A percentile compares a stretch with the other conserved stretches of the same genome.
Evolutionary conservation across 805 yeast genomes (phyloP).

Genomic region (Ogataea ganodermae): DNA sequence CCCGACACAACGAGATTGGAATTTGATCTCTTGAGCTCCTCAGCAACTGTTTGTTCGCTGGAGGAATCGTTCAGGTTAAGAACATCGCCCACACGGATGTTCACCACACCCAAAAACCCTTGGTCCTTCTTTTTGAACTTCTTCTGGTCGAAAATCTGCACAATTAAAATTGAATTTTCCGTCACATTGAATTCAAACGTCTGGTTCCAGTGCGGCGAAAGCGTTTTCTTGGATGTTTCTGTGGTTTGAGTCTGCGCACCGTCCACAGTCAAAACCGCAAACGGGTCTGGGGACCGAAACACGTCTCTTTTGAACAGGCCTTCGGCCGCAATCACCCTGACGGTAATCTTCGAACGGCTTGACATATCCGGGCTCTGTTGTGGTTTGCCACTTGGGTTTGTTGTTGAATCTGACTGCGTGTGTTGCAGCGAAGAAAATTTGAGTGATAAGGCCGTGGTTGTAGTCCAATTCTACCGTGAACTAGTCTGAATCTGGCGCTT

Average conservation of each 20-base stretch:
- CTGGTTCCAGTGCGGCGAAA: conserved; percentile 98
- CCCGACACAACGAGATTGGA: conserved; percentile 94
- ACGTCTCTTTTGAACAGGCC: conserved; percentile 94
- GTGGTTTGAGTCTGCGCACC: conserved; percentile 96
- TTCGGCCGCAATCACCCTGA: conserved; percentile 91
- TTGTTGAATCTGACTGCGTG: no score
- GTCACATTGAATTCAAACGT: conserved; percentile 73
- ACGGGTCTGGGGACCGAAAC: conserved; percentile 95
- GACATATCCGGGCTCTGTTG: conserved; percentile 9
- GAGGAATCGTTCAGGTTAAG: conserved; percentile 57
- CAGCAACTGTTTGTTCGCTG: conserved; percentile 84
- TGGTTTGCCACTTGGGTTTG: neutral
- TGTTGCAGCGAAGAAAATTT: no score
- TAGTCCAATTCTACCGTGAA: neutral
- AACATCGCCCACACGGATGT: conserved; percentile 85
- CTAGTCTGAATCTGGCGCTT: neutral
- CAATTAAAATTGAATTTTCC: conserved; percentile 82
- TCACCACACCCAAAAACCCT: conserved; percentile 96
- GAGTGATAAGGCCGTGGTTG: no score
- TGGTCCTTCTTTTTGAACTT: conserved; percentile 98
- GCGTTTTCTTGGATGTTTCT: conserved; percentile 86
- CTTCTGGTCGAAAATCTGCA: conserved; percentile 95
- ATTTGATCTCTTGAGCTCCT: conserved; percentile 88
- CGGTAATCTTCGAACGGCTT: conserved; percentile 46
- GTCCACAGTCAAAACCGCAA: conserved; percentile 96